These are phyloP conservation scores for Termitomyces sp. DNA, from an alignment of 768 basidiomycete genomes.

Conservation along the genomic window DNA sequence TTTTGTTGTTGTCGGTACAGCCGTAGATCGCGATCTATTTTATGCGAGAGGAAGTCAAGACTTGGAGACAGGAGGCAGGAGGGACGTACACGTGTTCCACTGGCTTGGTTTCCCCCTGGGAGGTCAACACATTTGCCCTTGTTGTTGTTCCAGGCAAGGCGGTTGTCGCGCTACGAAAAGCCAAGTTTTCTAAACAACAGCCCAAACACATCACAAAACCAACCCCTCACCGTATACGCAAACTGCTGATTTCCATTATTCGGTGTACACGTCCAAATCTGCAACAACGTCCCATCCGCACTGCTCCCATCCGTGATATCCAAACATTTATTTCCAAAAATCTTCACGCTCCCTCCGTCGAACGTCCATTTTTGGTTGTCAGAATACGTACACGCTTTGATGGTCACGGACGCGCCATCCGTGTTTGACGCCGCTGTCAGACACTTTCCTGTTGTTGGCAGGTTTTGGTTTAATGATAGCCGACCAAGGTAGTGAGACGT, in stretches of 20 bases:
- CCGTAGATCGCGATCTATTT: slow-evolving; percentile 41
- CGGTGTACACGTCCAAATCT: slow-evolving; percentile 44
- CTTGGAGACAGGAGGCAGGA: not conserved
- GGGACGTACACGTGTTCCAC: slow-evolving; percentile 37
- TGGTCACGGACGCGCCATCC: slow-evolving; percentile 42
- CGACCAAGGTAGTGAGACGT: not conserved
- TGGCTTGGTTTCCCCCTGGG: slow-evolving; percentile 29
- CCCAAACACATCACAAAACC: not conserved
- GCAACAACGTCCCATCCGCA: slow-evolving; percentile 40
- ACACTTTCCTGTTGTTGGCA: slow-evolving; percentile 35
- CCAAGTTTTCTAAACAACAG: not conserved
- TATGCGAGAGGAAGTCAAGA: not conserved
- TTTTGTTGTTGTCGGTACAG: slow-evolving; percentile 35
- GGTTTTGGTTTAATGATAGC: not conserved
- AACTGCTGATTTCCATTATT: slow-evolving; percentile 41
- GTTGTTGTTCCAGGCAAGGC: slow-evolving; percentile 40
- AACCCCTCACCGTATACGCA: slow-evolving; percentile 33
- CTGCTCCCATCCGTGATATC: slow-evolving; percentile 39
- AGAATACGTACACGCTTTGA: slow-evolving; percentile 40
- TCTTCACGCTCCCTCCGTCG: slow-evolving; percentile 31
- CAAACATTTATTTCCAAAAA: slow-evolving; percentile 45
- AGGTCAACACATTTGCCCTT: slow-evolving; percentile 48
- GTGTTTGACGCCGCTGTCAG: slow-evolving; percentile 44
- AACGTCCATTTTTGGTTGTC: slow-evolving; percentile 47
- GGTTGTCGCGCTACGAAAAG: slow-evolving; percentile 25